Percentiles rank a stretch among this genome's conserved stretches.
These are phyloP conservation scores for Paramecium octaurelia DNA, from an alignment of 73 alveolate genomes.

Conservation along the genomic window DNA sequence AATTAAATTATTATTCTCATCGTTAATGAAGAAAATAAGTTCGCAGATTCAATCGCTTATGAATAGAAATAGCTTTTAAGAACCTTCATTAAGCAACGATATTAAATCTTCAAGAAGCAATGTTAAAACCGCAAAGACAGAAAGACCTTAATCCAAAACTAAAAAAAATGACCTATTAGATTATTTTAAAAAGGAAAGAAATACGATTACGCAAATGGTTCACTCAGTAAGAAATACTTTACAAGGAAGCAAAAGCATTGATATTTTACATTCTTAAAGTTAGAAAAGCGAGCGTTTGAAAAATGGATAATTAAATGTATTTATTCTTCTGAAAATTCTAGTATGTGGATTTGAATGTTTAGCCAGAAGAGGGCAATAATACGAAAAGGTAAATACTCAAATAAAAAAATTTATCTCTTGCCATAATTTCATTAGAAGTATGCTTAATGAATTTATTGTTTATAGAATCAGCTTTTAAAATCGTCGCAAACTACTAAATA, in stretches of 20 bases:
- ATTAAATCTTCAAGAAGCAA: neutral
- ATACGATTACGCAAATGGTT: neutral
- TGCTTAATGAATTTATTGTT: neutral
- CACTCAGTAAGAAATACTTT: neutral
- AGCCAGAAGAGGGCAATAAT: neutral
- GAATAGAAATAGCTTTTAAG: neutral
- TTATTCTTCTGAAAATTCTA: neutral
- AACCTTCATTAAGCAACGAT: neutral
- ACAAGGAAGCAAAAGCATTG: slow-evolving; percentile 16
- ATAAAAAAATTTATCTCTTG: slow-evolving; percentile 16
- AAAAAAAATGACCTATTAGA: neutral
- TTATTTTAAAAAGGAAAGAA: slow-evolving; percentile 8
- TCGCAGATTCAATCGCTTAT: neutral
- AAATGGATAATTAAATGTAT: neutral
- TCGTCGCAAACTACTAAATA: neutral
- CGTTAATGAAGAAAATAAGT: slow-evolving; percentile 1
- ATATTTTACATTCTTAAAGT: neutral
- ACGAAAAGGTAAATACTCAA: neutral
- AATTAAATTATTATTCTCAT: neutral
- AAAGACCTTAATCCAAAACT: slow-evolving; percentile 8
- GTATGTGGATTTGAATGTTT: neutral
- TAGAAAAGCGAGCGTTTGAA: slow-evolving; percentile 18
- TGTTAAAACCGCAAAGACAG: neutral
- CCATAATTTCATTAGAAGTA: neutral
- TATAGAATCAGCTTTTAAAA: neutral